Base-by-base conservation (phyloP, 768 basidiomycete species). In the Symmetrospora coprosmae region DNA sequence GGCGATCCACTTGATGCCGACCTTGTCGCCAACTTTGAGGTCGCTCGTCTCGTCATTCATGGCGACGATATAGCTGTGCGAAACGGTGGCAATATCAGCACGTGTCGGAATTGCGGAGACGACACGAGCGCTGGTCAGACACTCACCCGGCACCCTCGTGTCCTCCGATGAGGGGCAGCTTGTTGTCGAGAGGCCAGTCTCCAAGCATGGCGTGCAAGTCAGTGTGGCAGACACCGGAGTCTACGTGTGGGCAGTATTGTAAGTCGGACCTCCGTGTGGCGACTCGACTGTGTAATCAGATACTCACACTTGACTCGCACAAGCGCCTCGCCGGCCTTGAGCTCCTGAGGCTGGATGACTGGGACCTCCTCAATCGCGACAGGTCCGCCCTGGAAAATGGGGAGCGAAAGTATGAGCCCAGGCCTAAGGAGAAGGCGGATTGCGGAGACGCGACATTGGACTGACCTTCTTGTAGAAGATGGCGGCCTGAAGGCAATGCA, bases 121-220 rank as follows among this genome's bases (percentile, higher is more conserved):
- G 52, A 8, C n/a, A n/a, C 33, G 30, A 50, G 48, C 48, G 19
- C 5, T 17, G 11, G 17, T 19, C 17, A 13, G 8, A 89, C 72
- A 39, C 76, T 74, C 16, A 87, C 86, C n/a, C 55, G 19, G 86
- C 85, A 64, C 87, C 87, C 73, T 88, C 84, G 69, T 89, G 87
- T 0, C 88, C 86, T 16, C 85, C 85, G 59, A 87, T 79, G 47
- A 87, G 79, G 0, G 47, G 84, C 1, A 76, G 75, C 51, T 75
- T 79, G 33, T 80, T 76, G n/a, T 77, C 72, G 9, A 85, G 60
- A 0, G 88, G 88, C 89, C 89, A 90, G 69, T 90, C 88, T 41
- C 79, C 80, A 37, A 78, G 72, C 35, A 79, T 79, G 27, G 82
- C 82, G 67, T 88, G 87, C 49, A 66, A 47, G 35, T 67, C 67